phyloP scores from a whole-genome alignment of 106 monocot species.

The Alisma plantagoaquatica region DNA sequence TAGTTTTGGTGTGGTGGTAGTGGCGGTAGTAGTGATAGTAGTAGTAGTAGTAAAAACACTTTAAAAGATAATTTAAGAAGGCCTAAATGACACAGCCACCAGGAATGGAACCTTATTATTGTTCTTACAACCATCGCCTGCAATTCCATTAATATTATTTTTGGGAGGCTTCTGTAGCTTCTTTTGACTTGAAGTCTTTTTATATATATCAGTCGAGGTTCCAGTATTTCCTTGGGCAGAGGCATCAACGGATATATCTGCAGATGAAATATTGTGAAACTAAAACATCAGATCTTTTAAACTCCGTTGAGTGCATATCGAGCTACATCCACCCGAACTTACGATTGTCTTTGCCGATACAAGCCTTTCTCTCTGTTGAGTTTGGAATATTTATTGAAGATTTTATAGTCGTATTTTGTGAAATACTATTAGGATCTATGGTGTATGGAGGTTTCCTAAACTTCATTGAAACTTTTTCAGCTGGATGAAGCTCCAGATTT shows the following conservation, averaged over 20 bases:
- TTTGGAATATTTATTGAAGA: slow-evolving; percentile 22
- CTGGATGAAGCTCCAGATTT: neutral
- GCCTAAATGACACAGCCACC: no score
- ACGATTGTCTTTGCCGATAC: slow-evolving; percentile 32
- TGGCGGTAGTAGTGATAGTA: no score
- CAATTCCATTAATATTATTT: slow-evolving; percentile 13
- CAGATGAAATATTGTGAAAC: no score
- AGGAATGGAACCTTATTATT: no score
- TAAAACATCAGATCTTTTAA: no score
- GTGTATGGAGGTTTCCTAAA: slow-evolving; percentile 79
- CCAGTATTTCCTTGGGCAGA: slow-evolving; percentile 15
- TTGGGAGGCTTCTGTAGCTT: slow-evolving; percentile 34
- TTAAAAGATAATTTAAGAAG: no score
- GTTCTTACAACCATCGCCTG: slow-evolving; percentile 22
- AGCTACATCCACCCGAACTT: no score
- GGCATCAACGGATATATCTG: slow-evolving; percentile 5
- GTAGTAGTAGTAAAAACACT: no score
- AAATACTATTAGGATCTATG: slow-evolving; percentile 14
- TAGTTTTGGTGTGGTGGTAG: no score
- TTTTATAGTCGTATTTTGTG: slow-evolving; percentile 31
- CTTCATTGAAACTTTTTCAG: slow-evolving; percentile 25
- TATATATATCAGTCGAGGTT: slow-evolving; percentile 7
- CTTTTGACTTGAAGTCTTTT: slow-evolving; percentile 17
- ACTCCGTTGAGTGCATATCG: no score
- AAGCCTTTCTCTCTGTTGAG: slow-evolving; percentile 19